These are phyloP conservation scores for Eucalyptus regnans DNA, from an alignment of 345 rosid genomes.

Conservation along the genomic window DNA sequence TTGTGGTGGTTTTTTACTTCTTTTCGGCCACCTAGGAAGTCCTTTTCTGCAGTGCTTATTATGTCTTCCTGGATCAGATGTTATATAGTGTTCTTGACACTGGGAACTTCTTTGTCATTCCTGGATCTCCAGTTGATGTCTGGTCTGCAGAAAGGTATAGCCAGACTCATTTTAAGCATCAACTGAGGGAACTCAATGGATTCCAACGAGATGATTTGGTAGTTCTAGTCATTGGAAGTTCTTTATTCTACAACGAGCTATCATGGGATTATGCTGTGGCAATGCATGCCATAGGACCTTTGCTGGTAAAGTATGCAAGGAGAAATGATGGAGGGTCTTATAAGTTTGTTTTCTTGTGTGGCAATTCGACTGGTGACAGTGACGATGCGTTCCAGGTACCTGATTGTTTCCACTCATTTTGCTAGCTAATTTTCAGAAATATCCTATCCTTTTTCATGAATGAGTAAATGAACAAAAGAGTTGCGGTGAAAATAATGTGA, in stretches of 20 bases:
- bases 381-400: slow-evolving; percentile 65
- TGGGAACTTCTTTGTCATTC: slow-evolving; percentile 95
- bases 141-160: slow-evolving; percentile 82
- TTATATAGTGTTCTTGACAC: slow-evolving; percentile 79
- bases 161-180: slow-evolving; percentile 45
- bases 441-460: not conserved
- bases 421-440: not conserved
- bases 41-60: slow-evolving; percentile 15
- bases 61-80: slow-evolving; percentile 52
- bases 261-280: slow-evolving; percentile 86
- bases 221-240: slow-evolving; percentile 77
- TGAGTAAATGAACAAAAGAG: not conserved
- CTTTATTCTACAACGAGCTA: slow-evolving; percentile 62
- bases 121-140: slow-evolving; percentile 84
- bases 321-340: slow-evolving; percentile 48
- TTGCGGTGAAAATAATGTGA: not conserved
- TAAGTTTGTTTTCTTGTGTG: slow-evolving; percentile 77
- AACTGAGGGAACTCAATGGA: slow-evolving; percentile 49
- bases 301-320: slow-evolving; percentile 64
- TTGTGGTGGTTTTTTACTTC: not conserved
- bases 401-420: not conserved
- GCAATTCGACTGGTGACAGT: slow-evolving; percentile 67
- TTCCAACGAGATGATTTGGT: slow-evolving; percentile 54
- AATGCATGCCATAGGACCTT: slow-evolving; percentile 71
- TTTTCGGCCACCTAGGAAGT: not conserved